Evolutionary conservation across 1,284 basidiomycete genomes (phyloP).

Genomic region (Leccinum holopus): DNA sequence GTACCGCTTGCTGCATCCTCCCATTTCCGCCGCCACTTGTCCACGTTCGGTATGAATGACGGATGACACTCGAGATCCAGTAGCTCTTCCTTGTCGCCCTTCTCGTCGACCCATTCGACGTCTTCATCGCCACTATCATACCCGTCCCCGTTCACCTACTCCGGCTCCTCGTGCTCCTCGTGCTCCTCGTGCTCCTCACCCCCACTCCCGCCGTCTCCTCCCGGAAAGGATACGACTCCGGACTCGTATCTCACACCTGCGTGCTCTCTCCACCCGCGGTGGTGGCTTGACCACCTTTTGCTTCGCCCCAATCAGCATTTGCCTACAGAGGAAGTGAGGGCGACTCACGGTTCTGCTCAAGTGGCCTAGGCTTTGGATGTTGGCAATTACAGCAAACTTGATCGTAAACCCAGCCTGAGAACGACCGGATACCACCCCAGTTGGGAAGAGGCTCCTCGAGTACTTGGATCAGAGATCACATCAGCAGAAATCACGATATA

Average conservation of each 20-base stretch:
- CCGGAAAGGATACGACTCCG: slow-evolving; percentile 58
- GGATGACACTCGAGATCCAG: slow-evolving; percentile 76
- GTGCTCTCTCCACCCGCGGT: slow-evolving; percentile 71
- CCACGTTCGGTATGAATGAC: slow-evolving; percentile 59
- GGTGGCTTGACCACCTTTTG: slow-evolving; percentile 54
- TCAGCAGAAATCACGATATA: no score
- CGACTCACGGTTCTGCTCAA: no score
- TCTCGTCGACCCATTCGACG: slow-evolving; percentile 73
- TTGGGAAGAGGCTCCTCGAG: no score
- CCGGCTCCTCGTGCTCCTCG: slow-evolving; percentile 38
- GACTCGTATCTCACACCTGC: slow-evolving; percentile 77
- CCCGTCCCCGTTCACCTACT: slow-evolving; percentile 39
- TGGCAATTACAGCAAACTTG: no score
- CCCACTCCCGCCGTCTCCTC: slow-evolving; percentile 60
- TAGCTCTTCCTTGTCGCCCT: slow-evolving; percentile 67
- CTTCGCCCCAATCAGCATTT: slow-evolving; percentile 2
- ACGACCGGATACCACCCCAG: no score
- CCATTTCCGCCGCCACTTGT: slow-evolving; percentile 68
- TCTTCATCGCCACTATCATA: slow-evolving; percentile 37
- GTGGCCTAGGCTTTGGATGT: no score
- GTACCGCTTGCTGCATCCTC: slow-evolving; percentile 69
- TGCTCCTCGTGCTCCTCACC: slow-evolving; percentile 21
- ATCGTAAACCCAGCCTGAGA: no score
- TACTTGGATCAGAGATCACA: no score
- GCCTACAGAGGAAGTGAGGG: no score